These are phyloP conservation scores for Cymbidium sinense DNA, from an alignment of 106 monocot species.

Conservation along the genomic window DNA sequence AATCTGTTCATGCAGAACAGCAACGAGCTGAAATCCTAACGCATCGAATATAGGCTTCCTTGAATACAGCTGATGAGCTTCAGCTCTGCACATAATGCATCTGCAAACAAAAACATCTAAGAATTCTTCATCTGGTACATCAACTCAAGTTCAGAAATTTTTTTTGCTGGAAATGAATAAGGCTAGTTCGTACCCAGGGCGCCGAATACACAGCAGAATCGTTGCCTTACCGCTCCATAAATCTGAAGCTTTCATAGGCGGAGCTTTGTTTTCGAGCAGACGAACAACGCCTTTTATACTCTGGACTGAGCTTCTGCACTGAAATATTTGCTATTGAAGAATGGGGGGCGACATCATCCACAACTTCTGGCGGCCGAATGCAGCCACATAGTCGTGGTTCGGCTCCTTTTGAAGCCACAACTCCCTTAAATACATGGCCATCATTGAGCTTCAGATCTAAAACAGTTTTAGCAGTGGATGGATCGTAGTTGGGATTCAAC, in stretches of 20 bases:
- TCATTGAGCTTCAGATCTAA: slow-evolving; percentile 18
- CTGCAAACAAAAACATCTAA: slow-evolving; percentile 9
- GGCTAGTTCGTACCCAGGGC: slow-evolving; percentile 24
- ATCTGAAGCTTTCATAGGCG: slow-evolving; percentile 34
- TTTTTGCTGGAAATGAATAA: neutral
- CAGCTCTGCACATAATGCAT: slow-evolving; percentile 45
- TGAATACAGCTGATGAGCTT: slow-evolving; percentile 36
- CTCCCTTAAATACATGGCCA: slow-evolving; percentile 32
- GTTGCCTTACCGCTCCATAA: slow-evolving; percentile 24
- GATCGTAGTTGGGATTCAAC: slow-evolving; percentile 10
- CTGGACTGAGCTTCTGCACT: slow-evolving; percentile 33
- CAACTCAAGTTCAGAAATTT: no score
- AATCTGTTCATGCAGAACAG: slow-evolving; percentile 36
- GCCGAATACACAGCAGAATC: slow-evolving; percentile 27
- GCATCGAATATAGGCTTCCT: slow-evolving; percentile 44
- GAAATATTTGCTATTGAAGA: slow-evolving; percentile 27
- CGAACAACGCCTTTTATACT: slow-evolving; percentile 28
- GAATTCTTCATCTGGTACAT: no score
- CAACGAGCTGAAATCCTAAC: slow-evolving; percentile 29
- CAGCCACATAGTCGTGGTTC: slow-evolving; percentile 23
- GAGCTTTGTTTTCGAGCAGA: slow-evolving; percentile 14
- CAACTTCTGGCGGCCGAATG: slow-evolving; percentile 13
- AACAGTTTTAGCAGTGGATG: slow-evolving; percentile 11
- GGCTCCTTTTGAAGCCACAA: slow-evolving; percentile 22
- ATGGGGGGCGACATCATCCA: slow-evolving; percentile 24